phyloP scores from a whole-genome alignment of 129 eudicot species.

The Solidago caesia region DNA sequence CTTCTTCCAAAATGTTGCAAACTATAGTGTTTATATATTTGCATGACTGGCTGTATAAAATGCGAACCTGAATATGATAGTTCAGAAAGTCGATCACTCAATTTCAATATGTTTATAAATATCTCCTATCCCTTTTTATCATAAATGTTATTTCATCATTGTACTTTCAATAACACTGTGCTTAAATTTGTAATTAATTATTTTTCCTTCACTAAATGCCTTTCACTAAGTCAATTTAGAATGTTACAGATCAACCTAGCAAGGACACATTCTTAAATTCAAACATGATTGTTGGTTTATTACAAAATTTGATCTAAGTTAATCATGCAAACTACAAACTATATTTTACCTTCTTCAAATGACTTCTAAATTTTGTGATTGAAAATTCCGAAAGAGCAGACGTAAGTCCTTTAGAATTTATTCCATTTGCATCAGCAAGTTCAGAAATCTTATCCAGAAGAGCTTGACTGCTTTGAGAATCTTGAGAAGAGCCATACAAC shows the following conservation, averaged over 20 bases:
- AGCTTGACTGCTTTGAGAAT: slow-evolving; percentile 49
- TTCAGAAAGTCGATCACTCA: not conserved
- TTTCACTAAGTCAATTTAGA: not conserved
- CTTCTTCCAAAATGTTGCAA: slow-evolving; percentile 4
- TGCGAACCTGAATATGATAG: not conserved
- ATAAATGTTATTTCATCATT: not conserved
- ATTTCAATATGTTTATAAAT: not conserved
- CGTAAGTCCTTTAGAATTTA: slow-evolving; percentile 61
- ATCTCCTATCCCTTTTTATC: not conserved
- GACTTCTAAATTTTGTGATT: slow-evolving; percentile 41
- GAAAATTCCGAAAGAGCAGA: slow-evolving; percentile 59
- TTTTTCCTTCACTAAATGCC: too few relatives aligned
- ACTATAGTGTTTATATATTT: not conserved
- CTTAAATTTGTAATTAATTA: not conserved
- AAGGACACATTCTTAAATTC: not conserved
- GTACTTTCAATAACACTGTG: not conserved
- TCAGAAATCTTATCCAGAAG: slow-evolving; percentile 59
- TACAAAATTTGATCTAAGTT: not conserved
- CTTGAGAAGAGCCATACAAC: slow-evolving; percentile 45
- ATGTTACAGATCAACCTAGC: not conserved
- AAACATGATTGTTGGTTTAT: not conserved
- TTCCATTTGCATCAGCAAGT: slow-evolving; percentile 63
- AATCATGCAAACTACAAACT: not conserved
- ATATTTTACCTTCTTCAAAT: slow-evolving; percentile 63
- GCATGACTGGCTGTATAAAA: slow-evolving; percentile 3